These are phyloP conservation scores for Rhododendron williamsianum DNA, from an alignment of 148 eudicot genomes.

Conservation along the genomic window DNA sequence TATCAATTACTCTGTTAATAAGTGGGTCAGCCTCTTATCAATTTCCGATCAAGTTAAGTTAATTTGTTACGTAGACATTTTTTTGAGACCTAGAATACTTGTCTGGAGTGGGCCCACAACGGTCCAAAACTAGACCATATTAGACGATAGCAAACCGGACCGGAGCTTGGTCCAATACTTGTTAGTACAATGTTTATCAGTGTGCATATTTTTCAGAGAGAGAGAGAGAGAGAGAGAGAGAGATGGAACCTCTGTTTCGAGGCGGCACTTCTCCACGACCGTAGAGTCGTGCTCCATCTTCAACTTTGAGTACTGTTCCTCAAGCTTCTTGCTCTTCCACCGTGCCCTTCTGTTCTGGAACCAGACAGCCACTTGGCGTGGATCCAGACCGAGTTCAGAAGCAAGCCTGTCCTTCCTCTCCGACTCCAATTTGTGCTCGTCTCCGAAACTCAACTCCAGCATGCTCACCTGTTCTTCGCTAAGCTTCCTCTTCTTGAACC, in stretches of 20 bases:
- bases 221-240: not conserved
- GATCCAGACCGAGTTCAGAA: constrained; percentile 73
- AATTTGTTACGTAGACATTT: no score
- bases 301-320: constrained; percentile 68
- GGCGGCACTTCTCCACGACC: constrained; percentile 61
- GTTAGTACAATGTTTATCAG: not conserved
- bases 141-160: no score
- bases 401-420: constrained; percentile 77
- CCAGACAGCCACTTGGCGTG: constrained; percentile 96
- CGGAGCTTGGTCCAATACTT: no score
- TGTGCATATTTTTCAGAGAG: not conserved
- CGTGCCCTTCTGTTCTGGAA: constrained; percentile 91
- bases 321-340: constrained; percentile 82
- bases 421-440: constrained; percentile 80
- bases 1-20: no score
- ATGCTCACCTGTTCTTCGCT: constrained; percentile 57
- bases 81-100: not conserved
- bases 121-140: no score
- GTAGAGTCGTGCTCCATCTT: constrained; percentile 42
- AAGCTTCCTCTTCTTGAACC: constrained; percentile 56
- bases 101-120: no score
- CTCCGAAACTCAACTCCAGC: constrained; percentile 59
- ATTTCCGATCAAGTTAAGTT: no score
- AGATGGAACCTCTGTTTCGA: constrained; percentile 61
- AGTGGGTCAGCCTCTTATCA: no score